These are phyloP conservation scores for Alloteropsis semialata DNA, from an alignment of 176 grass and related monocot species.

Conservation along the genomic window DNA sequence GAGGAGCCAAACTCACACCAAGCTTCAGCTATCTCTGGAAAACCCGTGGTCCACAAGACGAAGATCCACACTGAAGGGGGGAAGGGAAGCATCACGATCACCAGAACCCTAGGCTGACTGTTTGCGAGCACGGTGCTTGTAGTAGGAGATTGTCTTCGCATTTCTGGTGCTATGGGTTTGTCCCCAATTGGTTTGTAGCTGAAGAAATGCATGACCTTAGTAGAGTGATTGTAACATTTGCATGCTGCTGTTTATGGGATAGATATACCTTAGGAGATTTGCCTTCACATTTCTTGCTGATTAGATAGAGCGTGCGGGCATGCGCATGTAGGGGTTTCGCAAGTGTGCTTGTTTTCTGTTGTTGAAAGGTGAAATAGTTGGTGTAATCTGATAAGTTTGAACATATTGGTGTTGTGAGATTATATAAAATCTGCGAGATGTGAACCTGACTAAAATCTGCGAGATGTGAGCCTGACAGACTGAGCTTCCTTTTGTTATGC, in stretches of 20 bases:
- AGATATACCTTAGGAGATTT: too few relatives aligned
- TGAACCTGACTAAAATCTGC: not conserved
- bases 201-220: constrained; percentile 2
- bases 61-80: constrained; percentile 86
- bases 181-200: not conserved
- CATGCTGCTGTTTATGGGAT: constrained; percentile 4
- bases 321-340: not conserved
- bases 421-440: constrained; percentile 2
- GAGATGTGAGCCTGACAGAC: not conserved
- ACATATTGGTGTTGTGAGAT: constrained; percentile 29
- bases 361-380: not conserved
- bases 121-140: not conserved
- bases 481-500: not conserved
- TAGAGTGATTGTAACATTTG: not conserved
- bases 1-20: constrained; percentile 19
- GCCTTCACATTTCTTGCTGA: too few relatives aligned
- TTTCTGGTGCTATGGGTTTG: not conserved
- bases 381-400: constrained; percentile 4
- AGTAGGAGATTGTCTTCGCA: constrained; percentile 1
- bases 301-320: not conserved
- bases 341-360: not conserved
- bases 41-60: constrained; percentile 80
- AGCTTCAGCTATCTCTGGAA: constrained; percentile 75
- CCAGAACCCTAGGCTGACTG: constrained; percentile 71
- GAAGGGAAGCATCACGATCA: constrained; percentile 89